phyloP scores from a whole-genome alignment of 169 alveolate genomes.

The Eimeria tenella region DNA sequence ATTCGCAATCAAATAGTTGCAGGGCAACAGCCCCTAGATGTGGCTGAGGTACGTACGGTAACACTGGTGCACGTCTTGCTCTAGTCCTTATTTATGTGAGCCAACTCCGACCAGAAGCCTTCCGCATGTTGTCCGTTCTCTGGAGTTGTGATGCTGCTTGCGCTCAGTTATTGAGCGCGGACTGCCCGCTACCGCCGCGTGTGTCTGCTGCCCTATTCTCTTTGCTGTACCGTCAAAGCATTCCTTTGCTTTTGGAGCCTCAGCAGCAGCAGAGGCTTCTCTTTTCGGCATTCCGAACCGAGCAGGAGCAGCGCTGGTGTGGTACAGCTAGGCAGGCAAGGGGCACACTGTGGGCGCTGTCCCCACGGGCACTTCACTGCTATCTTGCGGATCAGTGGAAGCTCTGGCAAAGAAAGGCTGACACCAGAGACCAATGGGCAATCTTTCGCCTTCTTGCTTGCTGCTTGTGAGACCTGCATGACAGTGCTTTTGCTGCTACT shows the following conservation, averaged over 20 bases:
- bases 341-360: neutral
- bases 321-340: neutral
- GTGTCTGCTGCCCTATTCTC: constrained; percentile 65
- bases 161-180: constrained; percentile 66
- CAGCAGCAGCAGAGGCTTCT: constrained; percentile 60
- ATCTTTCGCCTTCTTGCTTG: constrained; percentile 47
- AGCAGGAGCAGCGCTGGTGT: constrained; percentile 62
- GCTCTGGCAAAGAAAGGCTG: neutral
- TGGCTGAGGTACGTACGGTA: constrained; percentile 22
- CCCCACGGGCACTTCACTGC: constrained; percentile 8
- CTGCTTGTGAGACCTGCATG: constrained; percentile 44
- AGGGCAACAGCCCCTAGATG: constrained; percentile 67
- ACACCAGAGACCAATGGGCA: constrained; percentile 2
- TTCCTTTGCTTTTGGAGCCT: constrained; percentile 56
- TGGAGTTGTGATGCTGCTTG: neutral
- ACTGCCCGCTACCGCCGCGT: constrained; percentile 67
- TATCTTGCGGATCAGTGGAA: constrained; percentile 46
- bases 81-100: neutral
- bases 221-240: constrained; percentile 61
- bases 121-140: neutral
- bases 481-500: constrained; percentile 1
- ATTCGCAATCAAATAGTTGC: constrained; percentile 56
- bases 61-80: neutral
- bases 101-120: neutral
- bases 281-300: constrained; percentile 46